Evolutionary conservation across 2,329 filamentous ascomycete species (phyloP), one percentile per base, ranked within the genome.

Genomic region (Fusarium papillatum): DNA sequence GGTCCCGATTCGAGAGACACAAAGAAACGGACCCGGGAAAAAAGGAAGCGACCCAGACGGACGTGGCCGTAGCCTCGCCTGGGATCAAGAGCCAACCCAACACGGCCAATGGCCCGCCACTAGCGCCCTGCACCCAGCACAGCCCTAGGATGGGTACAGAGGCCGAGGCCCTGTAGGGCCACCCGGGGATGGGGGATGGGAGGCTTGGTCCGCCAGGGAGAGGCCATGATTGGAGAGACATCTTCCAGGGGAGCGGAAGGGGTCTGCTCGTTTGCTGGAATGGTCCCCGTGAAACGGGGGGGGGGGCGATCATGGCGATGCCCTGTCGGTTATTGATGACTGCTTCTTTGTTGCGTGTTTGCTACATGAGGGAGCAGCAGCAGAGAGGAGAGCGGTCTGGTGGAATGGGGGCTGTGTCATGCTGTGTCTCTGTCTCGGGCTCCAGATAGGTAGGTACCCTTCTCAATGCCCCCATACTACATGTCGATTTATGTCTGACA

Each of bases 141-240:
- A 79, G 77, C 77, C 77, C 70, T 79, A 78, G 63, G 66, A 57
- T 43, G 57, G 70, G 69, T 48, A 73, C 67, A 53, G 41, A 50
- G 29, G 43, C 60, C 29, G 57, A 61, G 60, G 64, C 64, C 70
- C 73, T 59, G 62, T 50, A 65, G 50, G n/a, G 59, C 38, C 26
- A 65, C 60, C 62, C 38, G 55, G 66, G 73, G 70, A 71, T 76
- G 46, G 65, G 53, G 66, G 61, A 65, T 41, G 64, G 64, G 73
- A 61, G 64, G 57, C 55, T 26, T 67, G 68, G 59, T 60, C 68
- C 68, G 50, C 26, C 59, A 50, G 57, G 68, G 64, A 59, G 67
- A 59, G 29, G 69, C 36, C 22, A 48, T 76, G 74, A 76, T 76
- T 76, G 74, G 74, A 67, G 55, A 59, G 19, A 31, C 29, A 26